These are phyloP conservation scores for Dactylorhiza incarnata DNA, from an alignment of 106 monocot genomes.

Conservation along the genomic window DNA sequence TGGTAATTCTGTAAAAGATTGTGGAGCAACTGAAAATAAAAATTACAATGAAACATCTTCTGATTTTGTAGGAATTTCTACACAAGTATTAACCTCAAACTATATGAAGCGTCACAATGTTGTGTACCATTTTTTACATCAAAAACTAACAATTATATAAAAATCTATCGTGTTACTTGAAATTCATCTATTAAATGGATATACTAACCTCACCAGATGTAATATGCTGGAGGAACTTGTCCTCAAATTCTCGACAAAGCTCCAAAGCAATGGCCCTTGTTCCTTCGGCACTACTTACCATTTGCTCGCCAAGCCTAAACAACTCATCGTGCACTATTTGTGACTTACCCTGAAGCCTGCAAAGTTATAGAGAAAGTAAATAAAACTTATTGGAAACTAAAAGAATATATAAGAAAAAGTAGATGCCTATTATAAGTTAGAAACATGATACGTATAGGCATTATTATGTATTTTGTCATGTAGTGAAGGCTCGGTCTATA, in stretches of 20 bases:
- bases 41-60: not conserved
- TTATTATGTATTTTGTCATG: too few relatives aligned
- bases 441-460: too few relatives aligned
- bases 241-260: constrained; percentile 91
- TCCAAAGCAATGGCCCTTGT: constrained; percentile 90
- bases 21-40: too few relatives aligned
- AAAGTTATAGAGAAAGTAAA: constrained; percentile 7
- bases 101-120: not conserved
- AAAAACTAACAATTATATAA: constrained; percentile 1
- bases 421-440: not conserved
- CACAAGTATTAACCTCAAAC: not conserved
- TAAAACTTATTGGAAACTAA: not conserved
- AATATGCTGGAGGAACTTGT: constrained; percentile 82
- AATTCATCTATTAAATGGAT: not conserved
- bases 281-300: constrained; percentile 85
- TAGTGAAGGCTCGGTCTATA: too few relatives aligned
- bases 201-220: constrained; percentile 71
- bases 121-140: not conserved
- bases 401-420: not conserved
- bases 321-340: constrained; percentile 80
- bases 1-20: too few relatives aligned
- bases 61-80: not conserved
- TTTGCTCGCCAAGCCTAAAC: constrained; percentile 79
- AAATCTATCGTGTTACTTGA: not conserved
- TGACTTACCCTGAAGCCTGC: constrained; percentile 85